Conservation (phyloP, 805 yeast species). For the Pichia heedii region DNA sequence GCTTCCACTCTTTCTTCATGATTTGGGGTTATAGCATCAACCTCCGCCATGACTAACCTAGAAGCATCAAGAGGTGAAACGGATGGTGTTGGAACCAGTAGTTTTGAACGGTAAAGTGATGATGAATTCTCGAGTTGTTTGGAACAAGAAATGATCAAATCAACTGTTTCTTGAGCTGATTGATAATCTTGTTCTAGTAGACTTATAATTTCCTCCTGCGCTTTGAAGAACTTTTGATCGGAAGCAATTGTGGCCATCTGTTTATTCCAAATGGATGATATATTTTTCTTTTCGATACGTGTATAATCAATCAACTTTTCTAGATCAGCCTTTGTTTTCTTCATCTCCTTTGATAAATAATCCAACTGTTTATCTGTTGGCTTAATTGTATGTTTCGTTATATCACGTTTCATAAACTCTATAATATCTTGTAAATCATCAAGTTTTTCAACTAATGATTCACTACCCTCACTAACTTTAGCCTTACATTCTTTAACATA, state of each 20-base stretch:
- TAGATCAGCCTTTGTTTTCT: slow-evolving; percentile 45
- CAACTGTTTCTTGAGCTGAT: slow-evolving; percentile 74
- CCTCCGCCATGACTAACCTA: slow-evolving; percentile 76
- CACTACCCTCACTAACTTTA: slow-evolving; percentile 70
- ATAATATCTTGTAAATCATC: slow-evolving; percentile 90
- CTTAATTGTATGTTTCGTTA: slow-evolving; percentile 81
- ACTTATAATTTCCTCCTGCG: slow-evolving; percentile 76
- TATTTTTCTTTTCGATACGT: slow-evolving; percentile 61
- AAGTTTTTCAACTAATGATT: slow-evolving; percentile 60
- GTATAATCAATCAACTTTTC: slow-evolving; percentile 52
- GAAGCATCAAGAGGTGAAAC: slow-evolving; percentile 48
- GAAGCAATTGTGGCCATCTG: slow-evolving; percentile 86
- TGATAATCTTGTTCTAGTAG: slow-evolving; percentile 76
- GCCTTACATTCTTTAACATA: slow-evolving; percentile 73
- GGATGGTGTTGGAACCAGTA: slow-evolving; percentile 44
- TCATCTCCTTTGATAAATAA: slow-evolving; percentile 55
- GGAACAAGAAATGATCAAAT: slow-evolving; percentile 71
- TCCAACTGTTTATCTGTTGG: slow-evolving; percentile 69
- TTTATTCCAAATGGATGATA: slow-evolving; percentile 89
- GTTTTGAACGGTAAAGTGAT: slow-evolving; percentile 28
- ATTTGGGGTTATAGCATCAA: slow-evolving; percentile 69
- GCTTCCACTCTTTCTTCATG: slow-evolving; percentile 85
- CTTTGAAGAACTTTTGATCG: slow-evolving; percentile 84
- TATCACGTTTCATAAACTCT: slow-evolving; percentile 84
- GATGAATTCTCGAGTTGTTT: slow-evolving; percentile 64